phyloP scores from a whole-genome alignment of 1,284 basidiomycete genomes.

The Fereydounia khargensis region DNA sequence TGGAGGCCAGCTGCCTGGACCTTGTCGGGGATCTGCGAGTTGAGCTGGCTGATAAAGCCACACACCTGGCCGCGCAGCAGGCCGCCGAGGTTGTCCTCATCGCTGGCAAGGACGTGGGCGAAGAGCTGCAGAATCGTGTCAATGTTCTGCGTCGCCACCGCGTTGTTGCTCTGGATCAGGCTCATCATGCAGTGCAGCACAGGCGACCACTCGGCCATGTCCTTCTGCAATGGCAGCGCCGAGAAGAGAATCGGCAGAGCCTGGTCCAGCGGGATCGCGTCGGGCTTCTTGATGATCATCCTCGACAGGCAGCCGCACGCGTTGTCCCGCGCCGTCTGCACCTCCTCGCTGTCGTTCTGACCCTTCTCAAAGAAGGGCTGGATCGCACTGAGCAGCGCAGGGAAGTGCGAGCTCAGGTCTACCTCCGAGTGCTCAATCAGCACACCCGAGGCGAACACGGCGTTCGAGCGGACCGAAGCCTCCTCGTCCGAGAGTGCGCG shows the following conservation, averaged over 20 bases:
- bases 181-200: slow-evolving; percentile 87
- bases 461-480: slow-evolving; percentile 90
- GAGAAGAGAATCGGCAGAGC: slow-evolving; percentile 81
- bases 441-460: slow-evolving; percentile 89
- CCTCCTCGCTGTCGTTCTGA: slow-evolving; percentile 64
- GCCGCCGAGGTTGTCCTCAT: slow-evolving; percentile 47
- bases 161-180: slow-evolving; percentile 74
- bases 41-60: slow-evolving; percentile 73
- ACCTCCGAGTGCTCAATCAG: slow-evolving; percentile 81
- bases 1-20: slow-evolving; percentile 72
- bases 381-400: slow-evolving; percentile 74
- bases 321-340: slow-evolving; percentile 88
- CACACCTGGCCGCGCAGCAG: slow-evolving; percentile 60
- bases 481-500: slow-evolving; percentile 78
- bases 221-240: slow-evolving; percentile 81
- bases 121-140: slow-evolving; percentile 82
- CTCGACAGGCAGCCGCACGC: slow-evolving; percentile 88
- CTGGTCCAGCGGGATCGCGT: slow-evolving; percentile 78
- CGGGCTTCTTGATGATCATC: slow-evolving; percentile 78
- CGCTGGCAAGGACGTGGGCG: slow-evolving; percentile 69
- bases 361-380: slow-evolving; percentile 75
- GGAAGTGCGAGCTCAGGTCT: slow-evolving; percentile 81
- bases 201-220: slow-evolving; percentile 68
- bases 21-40: slow-evolving; percentile 70
- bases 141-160: slow-evolving; percentile 69